Percentiles rank a stretch among this genome's conserved stretches.
phyloP scores from a whole-genome alignment of 345 rosid species.

The Anacardium occidentale region DNA sequence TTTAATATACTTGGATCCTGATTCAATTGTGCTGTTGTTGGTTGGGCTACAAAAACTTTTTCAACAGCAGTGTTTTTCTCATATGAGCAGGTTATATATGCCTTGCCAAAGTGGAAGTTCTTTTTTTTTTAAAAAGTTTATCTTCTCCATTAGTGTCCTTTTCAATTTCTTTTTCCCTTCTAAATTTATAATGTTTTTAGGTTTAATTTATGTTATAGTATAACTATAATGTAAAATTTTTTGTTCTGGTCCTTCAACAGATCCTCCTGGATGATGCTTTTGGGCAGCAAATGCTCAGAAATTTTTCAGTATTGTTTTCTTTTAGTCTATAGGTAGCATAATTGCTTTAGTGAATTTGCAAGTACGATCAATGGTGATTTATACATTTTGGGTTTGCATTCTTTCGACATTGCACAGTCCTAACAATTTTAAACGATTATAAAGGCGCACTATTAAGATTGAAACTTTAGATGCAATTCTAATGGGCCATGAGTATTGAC shows the following conservation, averaged over 20 bases:
- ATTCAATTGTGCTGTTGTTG: constrained; percentile 68
- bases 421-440: too few species aligned
- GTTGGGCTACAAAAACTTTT: constrained; percentile 78
- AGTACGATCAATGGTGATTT: neutral
- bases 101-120: too few species aligned
- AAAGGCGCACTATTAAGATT: neutral
- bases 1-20: constrained; percentile 93
- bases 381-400: neutral
- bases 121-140: constrained; percentile 19
- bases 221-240: constrained; percentile 13
- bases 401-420: neutral
- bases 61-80: constrained; percentile 80
- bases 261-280: constrained; percentile 96
- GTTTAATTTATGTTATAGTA: neutral
- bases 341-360: neutral
- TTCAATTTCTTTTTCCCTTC: neutral
- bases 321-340: constrained; percentile 9
- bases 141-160: neutral
- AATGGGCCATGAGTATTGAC: neutral
- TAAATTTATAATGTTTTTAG: neutral
- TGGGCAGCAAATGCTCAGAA: constrained; percentile 94
- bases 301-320: constrained; percentile 72
- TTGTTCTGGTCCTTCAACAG: constrained; percentile 45
- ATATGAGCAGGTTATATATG: constrained; percentile 99
- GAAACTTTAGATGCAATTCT: neutral